A percentile compares a stretch with the other conserved stretches of the same genome.
phyloP scores from a whole-genome alignment of 306 rosid genomes.

The Hippophae tibetana region DNA sequence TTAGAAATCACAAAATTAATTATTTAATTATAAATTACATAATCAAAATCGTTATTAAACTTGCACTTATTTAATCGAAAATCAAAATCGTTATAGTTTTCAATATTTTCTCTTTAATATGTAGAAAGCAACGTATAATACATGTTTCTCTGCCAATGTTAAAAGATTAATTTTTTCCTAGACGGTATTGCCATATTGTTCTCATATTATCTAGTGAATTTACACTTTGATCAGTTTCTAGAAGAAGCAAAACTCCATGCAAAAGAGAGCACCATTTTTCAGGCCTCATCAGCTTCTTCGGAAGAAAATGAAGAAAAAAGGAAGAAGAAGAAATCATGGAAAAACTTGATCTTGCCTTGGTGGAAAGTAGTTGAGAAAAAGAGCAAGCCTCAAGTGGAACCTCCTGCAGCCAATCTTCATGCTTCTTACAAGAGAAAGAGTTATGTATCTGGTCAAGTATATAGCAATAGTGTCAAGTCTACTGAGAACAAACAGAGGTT shows the following conservation, averaged over 20 bases:
- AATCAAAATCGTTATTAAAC: too few species aligned
- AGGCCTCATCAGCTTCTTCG: slow-evolving; percentile 26
- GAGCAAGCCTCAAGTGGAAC: slow-evolving; percentile 23
- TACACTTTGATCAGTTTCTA: slow-evolving; percentile 45
- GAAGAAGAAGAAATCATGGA: slow-evolving; percentile 67
- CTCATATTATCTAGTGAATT: not conserved
- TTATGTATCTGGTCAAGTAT: slow-evolving; percentile 62
- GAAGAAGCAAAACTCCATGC: slow-evolving; percentile 62
- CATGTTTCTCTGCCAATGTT: not conserved
- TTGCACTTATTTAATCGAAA: too few species aligned
- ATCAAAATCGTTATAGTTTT: too few species aligned
- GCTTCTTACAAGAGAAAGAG: slow-evolving; percentile 23
- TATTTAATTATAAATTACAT: too few species aligned
- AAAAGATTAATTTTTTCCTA: not conserved
- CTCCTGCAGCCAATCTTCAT: slow-evolving; percentile 13
- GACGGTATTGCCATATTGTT: too few species aligned
- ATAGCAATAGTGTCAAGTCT: slow-evolving; percentile 13
- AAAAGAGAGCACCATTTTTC: slow-evolving; percentile 22
- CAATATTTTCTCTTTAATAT: too few species aligned
- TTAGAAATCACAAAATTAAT: too few species aligned
- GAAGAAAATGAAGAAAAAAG: slow-evolving; percentile 41
- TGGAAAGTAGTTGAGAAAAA: slow-evolving; percentile 47
- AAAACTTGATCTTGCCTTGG: slow-evolving; percentile 51
- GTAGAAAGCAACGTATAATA: too few species aligned
- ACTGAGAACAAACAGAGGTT: slow-evolving; percentile 22